A percentile compares a stretch with the other conserved stretches of the same genome.
Conservation (phyloP, 208 protist genomes). For the Leptomonas pyrrhocoris region DNA sequence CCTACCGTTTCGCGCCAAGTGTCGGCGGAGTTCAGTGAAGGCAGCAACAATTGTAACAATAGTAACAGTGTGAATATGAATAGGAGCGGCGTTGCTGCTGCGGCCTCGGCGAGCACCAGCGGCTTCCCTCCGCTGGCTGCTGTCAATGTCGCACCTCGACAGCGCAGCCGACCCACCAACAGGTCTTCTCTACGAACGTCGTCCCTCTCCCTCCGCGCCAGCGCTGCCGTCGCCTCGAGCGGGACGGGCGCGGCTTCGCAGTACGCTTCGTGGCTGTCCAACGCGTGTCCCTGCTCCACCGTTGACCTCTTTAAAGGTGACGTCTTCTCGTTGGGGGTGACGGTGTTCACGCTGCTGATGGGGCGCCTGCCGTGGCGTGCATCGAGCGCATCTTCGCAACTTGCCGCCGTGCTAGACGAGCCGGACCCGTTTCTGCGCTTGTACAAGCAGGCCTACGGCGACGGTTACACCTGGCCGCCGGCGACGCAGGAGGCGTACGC, state of each 20-base stretch:
- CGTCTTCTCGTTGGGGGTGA: constrained; percentile 74
- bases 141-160: not conserved
- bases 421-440: constrained; percentile 57
- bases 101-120: not conserved
- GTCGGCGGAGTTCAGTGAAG: not conserved
- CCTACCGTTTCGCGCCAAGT: not conserved
- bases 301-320: constrained; percentile 75
- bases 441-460: constrained; percentile 39
- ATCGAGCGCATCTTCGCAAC: constrained; percentile 44
- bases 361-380: constrained; percentile 65
- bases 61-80: not conserved
- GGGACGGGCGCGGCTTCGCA: not conserved
- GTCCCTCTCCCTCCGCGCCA: not conserved
- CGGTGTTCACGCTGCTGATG: constrained; percentile 68
- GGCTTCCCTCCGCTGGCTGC: not conserved
- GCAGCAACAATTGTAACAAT: not conserved
- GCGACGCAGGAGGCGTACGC: constrained; percentile 10
- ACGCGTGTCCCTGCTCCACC: not conserved
- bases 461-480: constrained; percentile 25
- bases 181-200: constrained; percentile 3
- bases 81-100: not conserved
- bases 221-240: not conserved
- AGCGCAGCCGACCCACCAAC: constrained; percentile 11
- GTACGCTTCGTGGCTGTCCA: not conserved
- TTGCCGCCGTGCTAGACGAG: constrained; percentile 42